Conservation (phyloP, 2,329 filamentous ascomycete species). For the Fusarium pseudoanthophilum region DNA sequence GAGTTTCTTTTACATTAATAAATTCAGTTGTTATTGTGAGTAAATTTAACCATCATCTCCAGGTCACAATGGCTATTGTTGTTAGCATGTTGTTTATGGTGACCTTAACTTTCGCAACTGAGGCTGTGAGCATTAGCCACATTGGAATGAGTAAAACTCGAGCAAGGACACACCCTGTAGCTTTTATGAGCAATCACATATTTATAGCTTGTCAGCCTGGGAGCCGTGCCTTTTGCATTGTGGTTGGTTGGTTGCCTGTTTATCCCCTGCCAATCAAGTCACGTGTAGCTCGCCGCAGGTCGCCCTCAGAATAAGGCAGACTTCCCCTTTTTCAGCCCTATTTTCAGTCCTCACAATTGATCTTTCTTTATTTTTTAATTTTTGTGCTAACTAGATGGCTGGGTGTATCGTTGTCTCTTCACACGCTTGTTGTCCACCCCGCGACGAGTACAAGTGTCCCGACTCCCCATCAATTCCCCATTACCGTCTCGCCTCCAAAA, state of each 20-base stretch:
- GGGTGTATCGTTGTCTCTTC: not conserved
- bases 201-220: not conserved
- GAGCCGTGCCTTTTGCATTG: not conserved
- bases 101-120: not conserved
- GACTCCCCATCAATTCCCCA: not conserved
- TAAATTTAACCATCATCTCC: not conserved
- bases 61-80: not conserved
- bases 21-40: accelerated
- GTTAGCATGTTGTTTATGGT: not conserved
- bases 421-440: not conserved
- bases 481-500: not conserved
- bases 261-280: not conserved
- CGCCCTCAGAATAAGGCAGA: not conserved
- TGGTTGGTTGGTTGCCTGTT: not conserved
- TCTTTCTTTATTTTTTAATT: accelerated
- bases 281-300: not conserved
- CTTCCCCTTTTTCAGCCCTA: not conserved
- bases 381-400: accelerated
- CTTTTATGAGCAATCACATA: not conserved
- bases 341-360: not conserved
- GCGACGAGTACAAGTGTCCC: not conserved
- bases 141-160: not conserved
- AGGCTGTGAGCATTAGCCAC: not conserved
- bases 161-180: not conserved
- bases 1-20: accelerated